Percentiles rank a stretch among this genome's conserved stretches.
phyloP scores from a whole-genome alignment of 345 rosid genomes.

The Dipteronia dyeriana region DNA sequence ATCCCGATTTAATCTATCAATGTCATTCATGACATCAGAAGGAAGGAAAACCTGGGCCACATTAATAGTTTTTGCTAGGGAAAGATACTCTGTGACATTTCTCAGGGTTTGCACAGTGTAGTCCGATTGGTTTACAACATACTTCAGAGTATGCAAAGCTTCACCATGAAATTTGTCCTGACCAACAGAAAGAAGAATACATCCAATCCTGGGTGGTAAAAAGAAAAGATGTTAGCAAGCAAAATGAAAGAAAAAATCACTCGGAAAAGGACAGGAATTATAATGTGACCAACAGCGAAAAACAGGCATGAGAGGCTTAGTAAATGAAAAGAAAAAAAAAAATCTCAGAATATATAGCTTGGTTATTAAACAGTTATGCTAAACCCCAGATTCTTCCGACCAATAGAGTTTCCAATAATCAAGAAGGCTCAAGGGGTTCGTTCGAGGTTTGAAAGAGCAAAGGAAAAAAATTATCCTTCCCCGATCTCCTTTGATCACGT shows the following conservation, averaged over 20 bases:
- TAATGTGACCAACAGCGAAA: not conserved
- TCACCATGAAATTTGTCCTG: conserved; percentile 80
- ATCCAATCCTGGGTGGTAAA: conserved; percentile 64
- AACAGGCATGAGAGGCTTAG: not conserved
- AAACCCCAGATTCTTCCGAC: not conserved
- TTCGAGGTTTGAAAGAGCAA: not conserved
- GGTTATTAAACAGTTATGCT: not conserved
- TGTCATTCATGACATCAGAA: conserved; percentile 60
- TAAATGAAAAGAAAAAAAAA: not conserved
- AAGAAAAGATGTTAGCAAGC: conserved; percentile 19
- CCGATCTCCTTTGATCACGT: not conserved
- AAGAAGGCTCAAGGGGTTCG: not conserved
- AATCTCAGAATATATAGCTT: not conserved
- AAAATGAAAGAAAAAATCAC: not conserved
- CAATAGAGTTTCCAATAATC: conserved; percentile 1
- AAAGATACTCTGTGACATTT: conserved; percentile 83
- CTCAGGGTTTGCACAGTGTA: conserved; percentile 78
- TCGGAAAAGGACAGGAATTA: not conserved
- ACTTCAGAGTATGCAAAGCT: conserved; percentile 72
- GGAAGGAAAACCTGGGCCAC: conserved; percentile 86
- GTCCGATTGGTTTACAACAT: conserved; percentile 92
- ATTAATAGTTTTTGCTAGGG: conserved; percentile 83
- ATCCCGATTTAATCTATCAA: conserved; percentile 76
- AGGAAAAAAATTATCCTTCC: not conserved
- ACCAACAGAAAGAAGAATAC: conserved; percentile 89